A percentile compares a stretch with the other conserved stretches of the same genome.
Conservation (phyloP, 805 yeast genomes). For the Zygosaccharomyces siamensis region DNA sequence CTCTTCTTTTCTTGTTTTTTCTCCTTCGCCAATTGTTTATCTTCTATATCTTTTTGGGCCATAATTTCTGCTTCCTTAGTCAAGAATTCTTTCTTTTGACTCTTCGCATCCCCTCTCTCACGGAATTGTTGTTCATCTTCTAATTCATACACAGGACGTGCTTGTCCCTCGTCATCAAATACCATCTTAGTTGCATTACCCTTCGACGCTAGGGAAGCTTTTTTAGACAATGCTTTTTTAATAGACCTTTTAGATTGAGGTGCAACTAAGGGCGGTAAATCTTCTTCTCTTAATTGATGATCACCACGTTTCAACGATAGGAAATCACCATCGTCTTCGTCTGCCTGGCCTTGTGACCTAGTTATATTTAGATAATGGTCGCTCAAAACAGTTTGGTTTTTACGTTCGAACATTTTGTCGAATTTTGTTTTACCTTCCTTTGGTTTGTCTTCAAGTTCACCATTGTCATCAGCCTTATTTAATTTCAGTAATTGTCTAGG, state of each 20-base stretch:
- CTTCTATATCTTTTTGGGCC: conserved; percentile 68
- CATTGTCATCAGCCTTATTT: conserved; percentile 57
- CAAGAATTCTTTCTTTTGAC: conserved; percentile 65
- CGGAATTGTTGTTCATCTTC: conserved; percentile 85
- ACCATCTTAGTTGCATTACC: conserved; percentile 73
- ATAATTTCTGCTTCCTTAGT: conserved; percentile 60
- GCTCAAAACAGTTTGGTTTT: conserved; percentile 86
- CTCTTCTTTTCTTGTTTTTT: conserved; percentile 87
- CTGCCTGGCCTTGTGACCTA: conserved; percentile 39
- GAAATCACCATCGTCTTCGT: conserved; percentile 66
- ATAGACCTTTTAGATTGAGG: conserved; percentile 80
- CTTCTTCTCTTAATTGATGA: conserved; percentile 63
- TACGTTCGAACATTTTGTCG: conserved; percentile 92
- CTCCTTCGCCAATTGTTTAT: conserved; percentile 69
- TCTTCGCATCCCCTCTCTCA: conserved; percentile 59
- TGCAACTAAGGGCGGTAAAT: conserved; percentile 52
- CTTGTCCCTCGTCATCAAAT: conserved; percentile 91
- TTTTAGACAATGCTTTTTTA: conserved; percentile 84
- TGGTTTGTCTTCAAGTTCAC: conserved; percentile 43
- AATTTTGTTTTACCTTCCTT: conserved; percentile 70
- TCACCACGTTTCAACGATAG: conserved; percentile 73
- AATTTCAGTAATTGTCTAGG: conserved; percentile 64
- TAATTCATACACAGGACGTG: conserved; percentile 88
- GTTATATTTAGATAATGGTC: conserved; percentile 81
- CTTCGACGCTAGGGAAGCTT: conserved; percentile 54